phyloP scores from a whole-genome alignment of 352 stramenopile species.

The Globisporangium ultimum region DNA sequence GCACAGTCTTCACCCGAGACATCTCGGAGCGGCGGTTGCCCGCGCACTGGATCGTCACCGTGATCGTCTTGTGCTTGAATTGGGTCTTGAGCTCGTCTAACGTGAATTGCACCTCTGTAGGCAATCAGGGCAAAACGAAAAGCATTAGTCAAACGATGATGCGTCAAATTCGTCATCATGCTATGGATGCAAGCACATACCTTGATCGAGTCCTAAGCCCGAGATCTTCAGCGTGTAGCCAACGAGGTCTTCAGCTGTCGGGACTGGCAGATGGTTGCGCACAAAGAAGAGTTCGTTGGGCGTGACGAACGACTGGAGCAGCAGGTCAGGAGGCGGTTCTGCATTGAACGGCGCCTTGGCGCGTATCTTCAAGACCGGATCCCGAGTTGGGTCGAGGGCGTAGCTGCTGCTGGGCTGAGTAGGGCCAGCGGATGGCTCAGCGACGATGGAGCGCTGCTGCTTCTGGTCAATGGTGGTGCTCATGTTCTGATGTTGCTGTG shows the following conservation, averaged over 20 bases:
- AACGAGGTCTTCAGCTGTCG: conserved; percentile 59
- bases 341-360: conserved; percentile 94
- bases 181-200: conserved; percentile 5
- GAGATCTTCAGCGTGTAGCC: conserved; percentile 65
- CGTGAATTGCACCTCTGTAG: conserved; percentile 39
- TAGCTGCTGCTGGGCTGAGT: conserved; percentile 1
- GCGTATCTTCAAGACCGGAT: conserved; percentile 88
- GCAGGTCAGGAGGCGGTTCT: conserved; percentile 89
- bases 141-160: not conserved
- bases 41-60: conserved; percentile 90
- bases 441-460: too few relatives aligned
- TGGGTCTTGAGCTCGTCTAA: conserved; percentile 85
- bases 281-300: conserved; percentile 98
- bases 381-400: conserved; percentile 76
- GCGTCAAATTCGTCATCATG: not conserved
- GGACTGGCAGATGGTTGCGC: conserved; percentile 97
- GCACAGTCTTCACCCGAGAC: conserved; percentile 48
- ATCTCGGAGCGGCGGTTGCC: conserved; percentile 88
- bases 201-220: conserved; percentile 49
- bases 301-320: conserved; percentile 95
- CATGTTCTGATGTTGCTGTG: too few relatives aligned
- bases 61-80: conserved; percentile 76
- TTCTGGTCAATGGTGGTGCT: too few relatives aligned
- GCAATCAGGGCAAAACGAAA: not conserved
- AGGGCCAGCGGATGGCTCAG: too few relatives aligned